These are phyloP conservation scores for Colletotrichum tropicale DNA, from an alignment of 2,329 filamentous ascomycete genomes.

Conservation along the genomic window DNA sequence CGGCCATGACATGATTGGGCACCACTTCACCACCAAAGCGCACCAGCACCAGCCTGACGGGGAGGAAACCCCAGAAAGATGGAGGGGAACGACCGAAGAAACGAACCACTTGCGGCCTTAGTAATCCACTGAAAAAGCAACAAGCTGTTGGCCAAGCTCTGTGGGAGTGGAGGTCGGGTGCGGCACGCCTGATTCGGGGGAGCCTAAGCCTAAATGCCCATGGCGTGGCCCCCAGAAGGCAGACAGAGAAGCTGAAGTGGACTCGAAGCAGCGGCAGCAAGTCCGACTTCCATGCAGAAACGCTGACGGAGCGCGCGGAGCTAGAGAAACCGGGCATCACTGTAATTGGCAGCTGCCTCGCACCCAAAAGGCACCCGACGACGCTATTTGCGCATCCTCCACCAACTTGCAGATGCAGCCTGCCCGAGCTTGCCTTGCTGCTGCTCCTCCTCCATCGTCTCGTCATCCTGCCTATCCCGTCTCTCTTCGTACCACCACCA, in stretches of 20 bases:
- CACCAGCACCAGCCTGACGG: background rate
- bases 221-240: background rate
- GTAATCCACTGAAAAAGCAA: background rate
- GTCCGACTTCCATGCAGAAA: background rate
- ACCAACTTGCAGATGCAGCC: background rate
- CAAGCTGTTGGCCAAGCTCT: slow-evolving; percentile 1
- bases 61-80: background rate
- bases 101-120: background rate
- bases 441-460: background rate
- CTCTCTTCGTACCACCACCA: background rate
- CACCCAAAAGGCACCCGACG: background rate
- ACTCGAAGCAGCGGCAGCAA: background rate
- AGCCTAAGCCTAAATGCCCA: background rate
- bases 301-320: background rate
- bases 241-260: background rate
- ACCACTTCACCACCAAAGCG: background rate
- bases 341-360: background rate
- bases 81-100: background rate
- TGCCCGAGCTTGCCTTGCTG: background rate
- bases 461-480: background rate
- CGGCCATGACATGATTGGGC: background rate
- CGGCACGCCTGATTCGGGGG: background rate
- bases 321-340: background rate
- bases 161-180: background rate
- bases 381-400: background rate